Evolutionary conservation across 306 rosid species (phyloP), one percentile per base, ranked within the genome.

Genomic region (Malus sylvestris): DNA sequence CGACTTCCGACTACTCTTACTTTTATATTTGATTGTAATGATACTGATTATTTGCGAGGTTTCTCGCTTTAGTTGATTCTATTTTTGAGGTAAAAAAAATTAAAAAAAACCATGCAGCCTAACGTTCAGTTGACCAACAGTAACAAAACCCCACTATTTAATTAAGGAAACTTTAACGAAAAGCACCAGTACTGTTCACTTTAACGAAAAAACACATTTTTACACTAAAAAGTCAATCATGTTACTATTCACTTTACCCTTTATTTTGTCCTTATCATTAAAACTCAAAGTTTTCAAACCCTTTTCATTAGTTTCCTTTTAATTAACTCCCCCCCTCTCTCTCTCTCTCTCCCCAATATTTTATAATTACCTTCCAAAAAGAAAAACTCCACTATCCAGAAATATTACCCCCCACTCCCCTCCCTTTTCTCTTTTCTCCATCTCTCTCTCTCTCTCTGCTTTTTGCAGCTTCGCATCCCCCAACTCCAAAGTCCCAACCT

Each of bases 51-150:
- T 46, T 46, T 2, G 6, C 18, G 18, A 46, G 52, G 4, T 13
- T 46, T 13, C 5, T 46, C 52, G 52, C 18, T 1, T 13, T 13
- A 4, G 13, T 4, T 46, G 52, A 32, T 32, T 32, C 33, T 0
- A 30, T 30, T 30, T 30, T 30, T 4, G 5, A 32, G 38, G 5
- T 1, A 4, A 13, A 13, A 23, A 23, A 23, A 23, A 23, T 23
- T 23, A 38, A 1, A 38, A 1, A 1, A 46, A 46, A 0, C 6
- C 18, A 14, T 46, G 53, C 93, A 79, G 84, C 80, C 85, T 71
- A 84, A 81, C 84, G 85, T 87, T 81, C 22, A 68, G 89, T 91
- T 91, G 94, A 91, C 97, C 78, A 85, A 62, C 63, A 66, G 53
- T 72, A 85, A 75, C 78, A 78, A 84, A 71, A 84, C 86, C 32